These are phyloP conservation scores for Phytophthora foliorum DNA, from an alignment of 352 stramenopile genomes.

Conservation along the genomic window DNA sequence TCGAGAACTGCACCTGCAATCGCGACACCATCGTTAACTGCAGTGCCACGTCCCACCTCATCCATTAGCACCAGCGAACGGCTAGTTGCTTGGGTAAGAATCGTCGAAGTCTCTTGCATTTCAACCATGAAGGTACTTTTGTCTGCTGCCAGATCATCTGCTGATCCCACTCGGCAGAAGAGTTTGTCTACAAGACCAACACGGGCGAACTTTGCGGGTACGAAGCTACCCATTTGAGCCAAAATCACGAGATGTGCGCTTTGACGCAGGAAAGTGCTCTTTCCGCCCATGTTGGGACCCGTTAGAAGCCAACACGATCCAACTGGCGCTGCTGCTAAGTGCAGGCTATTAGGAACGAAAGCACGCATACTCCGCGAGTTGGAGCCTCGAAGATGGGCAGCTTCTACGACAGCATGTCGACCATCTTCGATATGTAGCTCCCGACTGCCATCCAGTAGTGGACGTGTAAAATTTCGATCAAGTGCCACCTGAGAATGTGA, in stretches of 20 bases:
- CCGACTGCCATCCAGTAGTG: conserved; percentile 58
- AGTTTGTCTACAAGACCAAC: conserved; percentile 84
- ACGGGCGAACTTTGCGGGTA: conserved; percentile 75
- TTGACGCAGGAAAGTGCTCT: conserved; percentile 88
- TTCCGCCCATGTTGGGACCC: conserved; percentile 91
- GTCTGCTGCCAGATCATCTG: conserved; percentile 82
- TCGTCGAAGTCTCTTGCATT: conserved; percentile 88
- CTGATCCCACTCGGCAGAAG: conserved; percentile 85
- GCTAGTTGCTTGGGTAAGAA: conserved; percentile 77
- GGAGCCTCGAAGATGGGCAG: conserved; percentile 59
- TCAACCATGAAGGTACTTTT: conserved; percentile 91
- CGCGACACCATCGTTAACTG: conserved; percentile 78
- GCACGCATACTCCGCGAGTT: conserved; percentile 64
- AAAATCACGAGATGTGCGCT: conserved; percentile 82
- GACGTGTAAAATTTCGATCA: conserved; percentile 70
- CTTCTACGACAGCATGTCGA: conserved; percentile 74
- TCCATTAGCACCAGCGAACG: conserved; percentile 91
- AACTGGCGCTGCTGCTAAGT: conserved; percentile 34
- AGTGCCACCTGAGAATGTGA: conserved; percentile 76
- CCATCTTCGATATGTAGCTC: conserved; percentile 77
- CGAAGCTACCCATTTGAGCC: conserved; percentile 86
- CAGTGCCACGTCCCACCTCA: conserved; percentile 87
- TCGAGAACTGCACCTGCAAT: conserved; percentile 87
- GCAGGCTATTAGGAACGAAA: conserved; percentile 85
- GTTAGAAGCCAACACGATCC: conserved; percentile 85